Evolutionary conservation across 2,329 filamentous ascomycete species (phyloP).

Genomic region (Clarireedia sp.): DNA sequence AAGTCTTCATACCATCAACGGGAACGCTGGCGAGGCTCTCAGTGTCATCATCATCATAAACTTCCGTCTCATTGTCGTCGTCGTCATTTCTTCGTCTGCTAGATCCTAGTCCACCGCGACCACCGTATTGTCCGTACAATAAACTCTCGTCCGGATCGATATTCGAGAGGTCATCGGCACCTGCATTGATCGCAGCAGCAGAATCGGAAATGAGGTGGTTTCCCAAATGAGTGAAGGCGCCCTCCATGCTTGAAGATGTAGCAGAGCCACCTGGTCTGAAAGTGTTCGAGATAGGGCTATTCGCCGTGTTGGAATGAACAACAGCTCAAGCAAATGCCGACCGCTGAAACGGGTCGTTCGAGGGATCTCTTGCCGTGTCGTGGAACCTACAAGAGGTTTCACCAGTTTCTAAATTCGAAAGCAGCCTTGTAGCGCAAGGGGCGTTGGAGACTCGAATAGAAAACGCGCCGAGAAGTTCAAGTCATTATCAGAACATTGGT

Average conservation of each 20-base stretch:
- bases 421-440: conserved; percentile 26
- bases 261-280: not conserved
- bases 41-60: conserved; percentile 70
- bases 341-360: not conserved
- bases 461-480: conserved; percentile 23
- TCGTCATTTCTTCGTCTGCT: conserved; percentile 65
- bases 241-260: conserved; percentile 55
- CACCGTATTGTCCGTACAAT: conserved; percentile 62
- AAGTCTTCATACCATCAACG: conserved; percentile 63
- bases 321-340: not conserved
- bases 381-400: not conserved
- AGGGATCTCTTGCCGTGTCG: not conserved
- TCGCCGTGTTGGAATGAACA: not conserved
- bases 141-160: conserved; percentile 74
- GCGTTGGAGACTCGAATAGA: conserved; percentile 11
- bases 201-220: conserved; percentile 82
- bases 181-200: conserved; percentile 79
- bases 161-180: conserved; percentile 61
- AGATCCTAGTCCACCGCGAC: conserved; percentile 43
- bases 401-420: conserved; percentile 13
- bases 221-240: conserved; percentile 78
- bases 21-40: conserved; percentile 72
- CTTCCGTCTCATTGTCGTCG: conserved; percentile 82
- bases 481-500: conserved; percentile 23
- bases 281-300: not conserved